phyloP scores from a whole-genome alignment of 2,329 filamentous ascomycete genomes.

The Pestalotiopsis sp. region DNA sequence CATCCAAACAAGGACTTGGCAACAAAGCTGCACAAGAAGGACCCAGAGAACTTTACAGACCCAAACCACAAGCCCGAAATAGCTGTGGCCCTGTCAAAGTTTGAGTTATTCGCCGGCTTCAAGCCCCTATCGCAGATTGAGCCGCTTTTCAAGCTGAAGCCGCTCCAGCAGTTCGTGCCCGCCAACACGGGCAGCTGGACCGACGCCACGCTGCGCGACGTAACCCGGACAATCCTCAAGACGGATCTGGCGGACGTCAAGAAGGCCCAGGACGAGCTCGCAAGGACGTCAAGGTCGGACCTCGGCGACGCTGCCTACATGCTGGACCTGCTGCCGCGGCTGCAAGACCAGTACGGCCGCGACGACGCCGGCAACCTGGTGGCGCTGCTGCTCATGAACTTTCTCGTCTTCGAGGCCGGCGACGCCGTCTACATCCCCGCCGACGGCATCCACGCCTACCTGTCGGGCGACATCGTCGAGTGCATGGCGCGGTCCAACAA shows the following conservation, averaged over 20 bases:
- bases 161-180: conserved; percentile 57
- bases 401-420: conserved; percentile 64
- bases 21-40: conserved; percentile 61
- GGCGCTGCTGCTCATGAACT: conserved; percentile 76
- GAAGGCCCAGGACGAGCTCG: conserved; percentile 54
- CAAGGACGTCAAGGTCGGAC: conserved; percentile 45
- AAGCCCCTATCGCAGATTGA: conserved; percentile 66
- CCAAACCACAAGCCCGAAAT: conserved; percentile 83
- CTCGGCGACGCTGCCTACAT: conserved; percentile 61
- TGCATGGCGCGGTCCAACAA: conserved; percentile 80
- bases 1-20: conserved; percentile 74
- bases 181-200: conserved; percentile 48
- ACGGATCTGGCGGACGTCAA: conserved; percentile 55
- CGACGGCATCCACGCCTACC: conserved; percentile 75
- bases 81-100: conserved; percentile 69
- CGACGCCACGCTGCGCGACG: conserved; percentile 58
- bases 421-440: conserved; percentile 73
- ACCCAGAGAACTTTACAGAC: conserved; percentile 70
- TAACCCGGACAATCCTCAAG: conserved; percentile 58
- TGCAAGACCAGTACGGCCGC: conserved; percentile 66
- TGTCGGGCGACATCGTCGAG: conserved; percentile 75
- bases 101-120: conserved; percentile 78
- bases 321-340: conserved; percentile 63
- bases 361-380: conserved; percentile 70
- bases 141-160: conserved; percentile 57